Evolutionary conservation across 768 basidiomycete species (phyloP), one percentile per base, ranked within the genome.

Genomic region (Kwoniella europaea): DNA sequence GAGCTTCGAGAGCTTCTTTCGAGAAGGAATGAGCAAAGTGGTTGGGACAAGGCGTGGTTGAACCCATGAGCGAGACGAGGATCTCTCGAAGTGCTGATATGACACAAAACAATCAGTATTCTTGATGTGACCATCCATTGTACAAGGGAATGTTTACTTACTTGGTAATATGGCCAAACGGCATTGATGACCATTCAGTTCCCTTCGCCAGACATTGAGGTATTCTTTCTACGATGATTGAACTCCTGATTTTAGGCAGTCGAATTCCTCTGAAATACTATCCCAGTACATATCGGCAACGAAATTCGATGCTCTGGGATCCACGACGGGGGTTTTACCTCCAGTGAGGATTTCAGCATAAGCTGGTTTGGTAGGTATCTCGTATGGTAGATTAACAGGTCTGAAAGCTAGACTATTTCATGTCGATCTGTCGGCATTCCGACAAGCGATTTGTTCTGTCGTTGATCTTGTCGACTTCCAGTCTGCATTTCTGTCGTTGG

Each of bases 201-300:
- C 74, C 55, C n/a, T 66, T 54, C 65, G 68, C 77, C 77, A 81
- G 58, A 68, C 79, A 79, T 24, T 54, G 43, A 4, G 62, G 57
- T 53, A 70, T 70, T 43, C 68, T 63, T 22, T 70, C 68, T 16
- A 70, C 16, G 42, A 22, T 35, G 22, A 41, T 44, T 46, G 10
- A 57, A 22, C 13, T 54, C n/a, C 43, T 63, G 62, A 42, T 61
- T 44, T 64, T 64, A 10, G 68, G 68, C 68, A 70, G n/a, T n/a
- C n/a, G n/a, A 94, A 86, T 85, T 98, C 94, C 62, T 88, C 88
- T 43, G 88, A 85, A 64, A 98, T 86, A 54, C 93, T 91, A 53
- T 86, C 85, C 94, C 94, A 98, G 80, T 96, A 98, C 69, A 88
- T 89, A 73, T 94, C 92, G 0, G 90, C 87, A 46, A 88, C 86